These are phyloP conservation scores for Juglanconis oblonga DNA, from an alignment of 2,329 filamentous ascomycete species.

Conservation along the genomic window DNA sequence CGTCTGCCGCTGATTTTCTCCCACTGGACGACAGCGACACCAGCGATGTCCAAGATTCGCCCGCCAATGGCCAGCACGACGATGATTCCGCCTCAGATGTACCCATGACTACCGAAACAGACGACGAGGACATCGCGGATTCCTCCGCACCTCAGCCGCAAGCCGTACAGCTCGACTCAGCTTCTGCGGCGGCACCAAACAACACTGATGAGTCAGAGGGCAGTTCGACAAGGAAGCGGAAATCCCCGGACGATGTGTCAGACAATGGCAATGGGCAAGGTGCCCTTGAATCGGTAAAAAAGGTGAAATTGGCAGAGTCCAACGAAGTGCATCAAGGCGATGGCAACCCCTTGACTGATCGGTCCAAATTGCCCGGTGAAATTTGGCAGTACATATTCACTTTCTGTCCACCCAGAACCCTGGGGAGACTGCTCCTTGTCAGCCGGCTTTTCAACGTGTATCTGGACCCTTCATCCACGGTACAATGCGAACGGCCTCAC, in stretches of 20 bases:
- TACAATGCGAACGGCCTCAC: slow-evolving; percentile 23
- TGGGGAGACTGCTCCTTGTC: slow-evolving; percentile 64
- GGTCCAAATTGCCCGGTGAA: slow-evolving; percentile 50
- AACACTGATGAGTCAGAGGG: slow-evolving; percentile 19
- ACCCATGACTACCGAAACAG: slow-evolving; percentile 33
- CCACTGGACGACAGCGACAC: slow-evolving; percentile 18
- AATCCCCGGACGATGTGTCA: slow-evolving; percentile 18
- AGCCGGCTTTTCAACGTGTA: slow-evolving; percentile 64
- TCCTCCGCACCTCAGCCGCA: neutral
- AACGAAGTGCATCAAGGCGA: slow-evolving; percentile 8
- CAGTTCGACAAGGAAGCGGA: slow-evolving; percentile 28
- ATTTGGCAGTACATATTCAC: slow-evolving; percentile 71
- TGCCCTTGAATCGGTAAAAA: slow-evolving; percentile 22
- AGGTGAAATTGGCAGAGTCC: slow-evolving; percentile 25
- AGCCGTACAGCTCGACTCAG: neutral
- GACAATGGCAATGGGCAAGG: slow-evolving; percentile 4
- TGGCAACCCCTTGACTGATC: slow-evolving; percentile 17
- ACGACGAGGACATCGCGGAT: slow-evolving; percentile 25
- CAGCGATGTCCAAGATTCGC: slow-evolving; percentile 9
- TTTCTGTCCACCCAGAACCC: slow-evolving; percentile 59
- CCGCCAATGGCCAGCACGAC: slow-evolving; percentile 4
- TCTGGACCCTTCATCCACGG: slow-evolving; percentile 47
- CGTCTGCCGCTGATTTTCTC: slow-evolving; percentile 17
- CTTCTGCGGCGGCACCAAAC: slow-evolving; percentile 2
- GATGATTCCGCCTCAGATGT: slow-evolving; percentile 32